Evolutionary conservation across 1,284 basidiomycete species (phyloP), one percentile per base, ranked within the genome.

Genomic region (Leccinum huronense): DNA sequence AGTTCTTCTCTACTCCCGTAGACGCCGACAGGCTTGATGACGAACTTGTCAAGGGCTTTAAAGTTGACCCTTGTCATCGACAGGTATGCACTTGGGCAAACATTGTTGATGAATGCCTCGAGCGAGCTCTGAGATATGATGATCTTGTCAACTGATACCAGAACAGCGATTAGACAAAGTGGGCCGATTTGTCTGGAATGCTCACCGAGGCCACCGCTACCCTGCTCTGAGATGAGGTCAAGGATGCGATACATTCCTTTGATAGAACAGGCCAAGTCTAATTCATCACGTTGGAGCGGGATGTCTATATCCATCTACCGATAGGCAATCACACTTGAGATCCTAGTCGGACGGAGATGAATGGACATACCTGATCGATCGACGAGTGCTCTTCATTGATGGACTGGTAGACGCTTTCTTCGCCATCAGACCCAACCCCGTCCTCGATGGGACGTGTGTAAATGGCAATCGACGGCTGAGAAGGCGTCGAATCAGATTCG

Each of bases 1-100:
- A 88, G 82, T 63, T 82, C 78, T 0, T 73, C 68, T 67, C 80
- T 81, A 70, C 81, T 82, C 1, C 86, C 86, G 61, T 86, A 88
- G 2, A 87, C 65, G 0, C 86, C 86, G 1, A 86, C 68, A 3
- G 84, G 83, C 64, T 80, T 80, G 59, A 86, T 70, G 10, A 66
- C 59, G 13, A 79, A 66, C 4, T 73, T 66, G 62, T 86, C 84
- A 2, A 87, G 76, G 0, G 74, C 67, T 36, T 78, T 77, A 71
- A 86, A 86, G 66, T 86, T 79, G 42, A 86, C 80, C 60, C 78
- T 81, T 1, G 82, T 86, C 65, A 85, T 73, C 0, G 82, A 82
- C 3, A 70, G 66, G 63, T 67, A 86, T 5, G 84, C 79, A 1
- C 81, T 79, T 0, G 82, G 83, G 30, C 67, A 74, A 3, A 84